Evolutionary conservation across 164 flowering plant species (phyloP).

Genomic region (Taxillus chinensis): DNA sequence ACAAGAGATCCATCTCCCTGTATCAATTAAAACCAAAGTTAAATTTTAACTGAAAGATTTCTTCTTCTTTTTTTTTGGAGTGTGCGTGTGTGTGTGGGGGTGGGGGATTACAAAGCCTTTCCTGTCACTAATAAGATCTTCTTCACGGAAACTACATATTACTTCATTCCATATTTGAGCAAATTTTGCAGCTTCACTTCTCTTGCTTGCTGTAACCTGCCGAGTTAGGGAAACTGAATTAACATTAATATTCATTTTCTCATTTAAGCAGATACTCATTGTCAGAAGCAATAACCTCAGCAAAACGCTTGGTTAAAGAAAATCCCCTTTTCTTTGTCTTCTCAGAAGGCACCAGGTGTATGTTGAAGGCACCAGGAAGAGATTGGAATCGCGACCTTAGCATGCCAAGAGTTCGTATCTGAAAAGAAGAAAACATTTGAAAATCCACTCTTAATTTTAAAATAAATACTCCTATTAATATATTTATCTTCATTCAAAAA

Average conservation of each 20-base stretch:
- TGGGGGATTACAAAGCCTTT: constrained; percentile 18
- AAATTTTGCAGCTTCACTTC: constrained; percentile 96
- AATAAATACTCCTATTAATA: too few species aligned
- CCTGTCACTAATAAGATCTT: constrained; percentile 95
- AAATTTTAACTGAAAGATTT: constrained; percentile 6
- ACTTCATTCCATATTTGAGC: constrained; percentile 98
- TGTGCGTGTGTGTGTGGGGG: too few species aligned
- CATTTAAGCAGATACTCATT: too few species aligned
- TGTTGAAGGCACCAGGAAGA: neutral
- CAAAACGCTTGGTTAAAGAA: neutral
- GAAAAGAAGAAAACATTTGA: too few species aligned
- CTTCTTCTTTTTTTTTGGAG: neutral
- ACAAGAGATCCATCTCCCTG: constrained; percentile 96
- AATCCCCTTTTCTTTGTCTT: neutral
- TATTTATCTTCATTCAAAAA: too few species aligned
- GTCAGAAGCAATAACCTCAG: too few species aligned
- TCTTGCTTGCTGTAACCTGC: constrained; percentile 66
- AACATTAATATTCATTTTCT: neutral
- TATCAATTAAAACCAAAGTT: constrained; percentile 11
- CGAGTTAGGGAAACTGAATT: constrained; percentile 3
- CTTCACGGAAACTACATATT: constrained; percentile 86
- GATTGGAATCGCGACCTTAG: neutral
- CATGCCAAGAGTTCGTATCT: too few species aligned
- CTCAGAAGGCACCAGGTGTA: neutral
- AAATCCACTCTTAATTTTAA: too few species aligned